Conservation (phyloP, 257 asterid genomes). For the Coffea eugenioides region DNA sequence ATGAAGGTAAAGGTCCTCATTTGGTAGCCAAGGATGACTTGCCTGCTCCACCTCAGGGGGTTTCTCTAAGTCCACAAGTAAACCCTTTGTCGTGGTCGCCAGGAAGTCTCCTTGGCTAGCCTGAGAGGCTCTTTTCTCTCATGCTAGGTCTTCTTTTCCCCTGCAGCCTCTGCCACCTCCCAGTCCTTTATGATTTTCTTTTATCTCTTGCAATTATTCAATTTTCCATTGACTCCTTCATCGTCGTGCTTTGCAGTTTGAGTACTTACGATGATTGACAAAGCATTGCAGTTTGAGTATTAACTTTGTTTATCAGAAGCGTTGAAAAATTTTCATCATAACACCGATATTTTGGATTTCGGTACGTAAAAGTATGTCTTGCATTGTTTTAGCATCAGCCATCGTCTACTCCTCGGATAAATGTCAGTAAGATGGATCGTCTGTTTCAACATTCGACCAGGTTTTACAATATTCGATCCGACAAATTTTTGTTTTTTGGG, state of each 20-base stretch:
- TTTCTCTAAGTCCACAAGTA: too few relatives aligned
- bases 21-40: conserved; percentile 85
- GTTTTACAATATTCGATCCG: too few relatives aligned
- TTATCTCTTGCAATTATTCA: neutral
- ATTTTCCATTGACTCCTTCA: neutral
- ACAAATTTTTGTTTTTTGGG: too few relatives aligned
- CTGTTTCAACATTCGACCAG: too few relatives aligned
- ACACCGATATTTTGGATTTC: too few relatives aligned
- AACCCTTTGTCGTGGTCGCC: neutral
- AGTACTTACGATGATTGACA: neutral
- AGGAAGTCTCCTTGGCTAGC: conserved; percentile 56
- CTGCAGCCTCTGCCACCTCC: neutral
- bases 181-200: neutral
- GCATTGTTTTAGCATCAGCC: too few relatives aligned
- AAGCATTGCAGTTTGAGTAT: neutral
- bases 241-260: neutral
- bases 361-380: too few relatives aligned
- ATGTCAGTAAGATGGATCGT: too few relatives aligned
- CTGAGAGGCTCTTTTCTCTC: conserved; percentile 38
- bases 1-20: conserved; percentile 42
- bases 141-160: conserved; percentile 43
- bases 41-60: conserved; percentile 20
- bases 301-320: neutral
- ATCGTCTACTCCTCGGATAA: too few relatives aligned
- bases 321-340: too few relatives aligned